Evolutionary conservation across 164 flowering plant genomes (phyloP), one percentile per base, ranked within the genome.

Genomic region (Sedum album): DNA sequence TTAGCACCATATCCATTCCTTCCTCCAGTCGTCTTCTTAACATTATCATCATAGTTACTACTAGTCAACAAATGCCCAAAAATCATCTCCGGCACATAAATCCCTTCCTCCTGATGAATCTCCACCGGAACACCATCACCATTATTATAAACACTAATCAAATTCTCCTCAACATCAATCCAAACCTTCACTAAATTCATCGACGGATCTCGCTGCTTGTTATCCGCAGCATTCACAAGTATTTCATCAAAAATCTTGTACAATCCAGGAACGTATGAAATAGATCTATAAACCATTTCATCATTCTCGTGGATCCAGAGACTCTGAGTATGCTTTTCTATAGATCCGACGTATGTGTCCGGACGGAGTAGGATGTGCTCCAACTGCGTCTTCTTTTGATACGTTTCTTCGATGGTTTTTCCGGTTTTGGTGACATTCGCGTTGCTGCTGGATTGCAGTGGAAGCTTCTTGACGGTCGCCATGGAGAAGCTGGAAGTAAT

Each of bases 341-440:
- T 73, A 20, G 98, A 94, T 13, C 98, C 98, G 73, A 94, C 65
- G 81, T 91, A 94, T 68, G 98, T 91, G 78, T 91, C 98, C 14
- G 97, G 98, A 0, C 98, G 88, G 78, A 94, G 95, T 30, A 94
- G 90, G 78, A 94, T 94, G 89, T 94, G 99, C 68, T 91, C 97
- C 6, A 94, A 91, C 80, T 94, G 99, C 30, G 86, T 65, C 67
- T 94, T 94, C 82, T 94, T 94, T 80, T 94, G 99, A 92, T 94
- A 94, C 31, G 82, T 88, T 66, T 94, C 89, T 63, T 94, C 99
- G 76, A 94, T 86, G 31, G 96, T 89, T 66, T 88, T 89, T 10
- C 44, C 5, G 14, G 62, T 49, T 49, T 72, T 23, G 60, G 70
- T 65, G 20, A 74, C 66, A 70, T 84, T 87, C 41, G 79, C 80